A percentile compares a stretch with the other conserved stretches of the same genome.
Evolutionary conservation across 2,329 filamentous ascomycete genomes (phyloP).

Genomic region (Elsinoe fawcettii): DNA sequence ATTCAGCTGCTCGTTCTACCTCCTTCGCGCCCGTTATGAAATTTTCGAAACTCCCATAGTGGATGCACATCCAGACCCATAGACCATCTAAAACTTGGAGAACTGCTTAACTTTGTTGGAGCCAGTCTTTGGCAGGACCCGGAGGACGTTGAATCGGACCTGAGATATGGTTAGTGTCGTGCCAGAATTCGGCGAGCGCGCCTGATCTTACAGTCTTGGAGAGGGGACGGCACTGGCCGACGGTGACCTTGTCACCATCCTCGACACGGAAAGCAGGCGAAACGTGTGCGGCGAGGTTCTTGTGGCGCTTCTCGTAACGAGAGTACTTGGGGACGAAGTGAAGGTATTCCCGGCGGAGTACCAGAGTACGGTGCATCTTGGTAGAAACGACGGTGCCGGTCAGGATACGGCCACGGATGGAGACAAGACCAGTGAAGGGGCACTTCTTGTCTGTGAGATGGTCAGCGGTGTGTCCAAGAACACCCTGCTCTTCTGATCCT

Average conservation of each 20-base stretch:
- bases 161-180: conserved; percentile 30
- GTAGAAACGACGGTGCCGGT: conserved; percentile 98
- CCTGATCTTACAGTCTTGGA: conserved; percentile 88
- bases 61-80: conserved; percentile 12
- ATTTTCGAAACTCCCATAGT: conserved; percentile 1
- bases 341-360: conserved; percentile 99
- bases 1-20: conserved; percentile 11
- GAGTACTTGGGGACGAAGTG: conserved; percentile 99
- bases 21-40: background rate
- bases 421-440: conserved; percentile 98
- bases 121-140: conserved; percentile 93
- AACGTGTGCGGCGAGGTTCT: conserved; percentile 98
- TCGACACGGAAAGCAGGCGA: conserved; percentile 99
- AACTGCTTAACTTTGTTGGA: conserved; percentile 91
- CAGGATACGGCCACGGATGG: conserved; percentile 99
- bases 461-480: background rate
- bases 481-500: background rate
- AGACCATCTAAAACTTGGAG: conserved; percentile 78
- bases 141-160: conserved; percentile 99
- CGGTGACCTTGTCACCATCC: conserved; percentile 98
- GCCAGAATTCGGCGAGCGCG: background rate
- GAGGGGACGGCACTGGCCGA: conserved; percentile 98
- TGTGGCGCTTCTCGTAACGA: conserved; percentile 99
- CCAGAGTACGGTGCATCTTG: conserved; percentile 99
- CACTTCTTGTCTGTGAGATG: conserved; percentile 92